Percentiles rank a stretch among this genome's conserved stretches.
Conservation (phyloP, 441 rosid genomes). For the Croton setiger region DNA sequence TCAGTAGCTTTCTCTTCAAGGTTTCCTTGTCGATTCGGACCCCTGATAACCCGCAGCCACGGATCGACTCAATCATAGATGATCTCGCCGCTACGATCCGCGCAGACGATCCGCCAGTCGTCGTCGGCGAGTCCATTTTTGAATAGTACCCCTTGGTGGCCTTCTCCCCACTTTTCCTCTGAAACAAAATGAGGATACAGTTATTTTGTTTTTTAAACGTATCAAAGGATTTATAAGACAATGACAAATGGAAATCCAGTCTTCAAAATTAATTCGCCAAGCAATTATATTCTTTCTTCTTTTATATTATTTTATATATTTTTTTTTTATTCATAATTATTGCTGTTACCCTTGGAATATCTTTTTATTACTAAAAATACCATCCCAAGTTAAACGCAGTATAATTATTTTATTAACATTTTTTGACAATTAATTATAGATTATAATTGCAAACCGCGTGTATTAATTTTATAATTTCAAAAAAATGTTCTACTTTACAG, state of each 20-base stretch:
- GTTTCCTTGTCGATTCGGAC: conserved; percentile 67
- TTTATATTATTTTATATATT: too few relatives aligned
- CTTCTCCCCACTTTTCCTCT: background rate
- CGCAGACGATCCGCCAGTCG: conserved; percentile 41
- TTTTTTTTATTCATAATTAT: too few relatives aligned
- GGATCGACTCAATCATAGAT: conserved; percentile 52
- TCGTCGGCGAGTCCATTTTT: conserved; percentile 41
- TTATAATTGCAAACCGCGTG: too few relatives aligned
- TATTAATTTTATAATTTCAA: too few relatives aligned
- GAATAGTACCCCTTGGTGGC: background rate
- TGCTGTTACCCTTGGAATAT: background rate
- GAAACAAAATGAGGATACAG: background rate
- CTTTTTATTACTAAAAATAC: background rate
- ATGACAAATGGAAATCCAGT: background rate
- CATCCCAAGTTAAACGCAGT: background rate
- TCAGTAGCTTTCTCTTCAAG: conserved; percentile 40
- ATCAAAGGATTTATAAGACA: background rate
- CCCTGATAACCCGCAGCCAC: conserved; percentile 66
- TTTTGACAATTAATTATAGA: too few relatives aligned
- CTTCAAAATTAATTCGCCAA: too few relatives aligned
- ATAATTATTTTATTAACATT: too few relatives aligned
- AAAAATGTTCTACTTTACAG: too few relatives aligned
- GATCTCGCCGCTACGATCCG: conserved; percentile 46
- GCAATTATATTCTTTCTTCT: too few relatives aligned
- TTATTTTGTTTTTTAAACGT: too few relatives aligned